These are phyloP conservation scores for Phytophthora citrophthora DNA, from an alignment of 352 stramenopile species.

Conservation along the genomic window DNA sequence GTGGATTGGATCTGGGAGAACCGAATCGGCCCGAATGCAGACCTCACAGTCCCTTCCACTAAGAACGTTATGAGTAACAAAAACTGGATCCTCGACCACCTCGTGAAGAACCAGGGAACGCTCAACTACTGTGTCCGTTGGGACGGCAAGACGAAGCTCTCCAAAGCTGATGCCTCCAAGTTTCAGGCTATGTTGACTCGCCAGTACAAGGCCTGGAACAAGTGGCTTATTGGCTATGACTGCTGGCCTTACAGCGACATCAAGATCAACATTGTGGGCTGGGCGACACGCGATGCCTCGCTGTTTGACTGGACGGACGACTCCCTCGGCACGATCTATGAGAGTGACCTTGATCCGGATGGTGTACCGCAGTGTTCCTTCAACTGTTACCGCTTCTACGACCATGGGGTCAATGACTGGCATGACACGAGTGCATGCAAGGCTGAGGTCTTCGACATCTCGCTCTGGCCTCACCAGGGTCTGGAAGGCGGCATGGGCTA, in stretches of 20 bases:
- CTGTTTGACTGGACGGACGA: constrained; percentile 34
- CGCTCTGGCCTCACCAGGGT: constrained; percentile 29
- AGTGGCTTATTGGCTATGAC: constrained; percentile 33
- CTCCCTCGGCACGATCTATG: constrained; percentile 40
- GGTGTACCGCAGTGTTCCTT: constrained; percentile 32
- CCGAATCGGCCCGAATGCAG: constrained; percentile 12
- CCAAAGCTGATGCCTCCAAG: constrained; percentile 38
- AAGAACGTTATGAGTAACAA: constrained; percentile 12
- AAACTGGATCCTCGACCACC: constrained; percentile 39
- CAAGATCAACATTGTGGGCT: constrained; percentile 15
- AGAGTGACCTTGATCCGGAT: constrained; percentile 19
- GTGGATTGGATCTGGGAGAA: constrained; percentile 22
- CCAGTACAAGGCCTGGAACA: constrained; percentile 46
- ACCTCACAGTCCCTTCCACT: constrained; percentile 5
- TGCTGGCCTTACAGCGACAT: constrained; percentile 21
- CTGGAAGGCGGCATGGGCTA: constrained; percentile 22
- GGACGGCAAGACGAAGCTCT: constrained; percentile 38
- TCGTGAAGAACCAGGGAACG: constrained; percentile 42
- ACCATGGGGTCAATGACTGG: constrained; percentile 3
- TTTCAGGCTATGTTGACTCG: constrained; percentile 38
- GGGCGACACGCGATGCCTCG: constrained; percentile 7
- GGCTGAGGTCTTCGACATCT: constrained; percentile 31
- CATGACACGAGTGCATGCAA: constrained; percentile 33
- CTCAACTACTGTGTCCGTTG: constrained; percentile 50
- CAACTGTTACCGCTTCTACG: constrained; percentile 34